Evolutionary conservation across 2,329 filamentous ascomycete genomes (phyloP), one percentile per base, ranked within the genome.

Genomic region (Sarocladium strictum): DNA sequence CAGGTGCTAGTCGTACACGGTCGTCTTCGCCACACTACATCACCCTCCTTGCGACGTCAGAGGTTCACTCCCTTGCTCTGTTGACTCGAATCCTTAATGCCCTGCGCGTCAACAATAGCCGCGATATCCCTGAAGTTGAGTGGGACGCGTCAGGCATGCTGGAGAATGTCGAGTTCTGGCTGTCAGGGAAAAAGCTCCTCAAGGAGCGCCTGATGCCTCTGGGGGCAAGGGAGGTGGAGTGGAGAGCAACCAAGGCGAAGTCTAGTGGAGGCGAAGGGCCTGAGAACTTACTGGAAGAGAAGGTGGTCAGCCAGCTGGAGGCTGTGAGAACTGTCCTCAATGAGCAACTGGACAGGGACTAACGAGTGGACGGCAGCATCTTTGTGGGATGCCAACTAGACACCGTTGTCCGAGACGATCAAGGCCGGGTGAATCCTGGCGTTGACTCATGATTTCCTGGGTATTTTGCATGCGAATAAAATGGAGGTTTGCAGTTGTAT

Each of bases 141-240:
- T 96, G 90, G 85, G 90, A 97, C 64, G 77, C 81, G 12, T 76
- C 78, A 1, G 76, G 77, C 1, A 79, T 95, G 47, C 79, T 87
- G 59, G 92, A 96, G 66, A 90, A 94, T 62, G 82, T 95, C 4
- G 90, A 96, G 60, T 89, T 88, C 60, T 90, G 90, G 78, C 72
- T 97, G 33, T 79, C 83, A 26, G 85, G 85, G 53, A 79, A 84
- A 56, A 83, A 83, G 60, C 73, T 86, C 54, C 73, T 97, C 55
- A 79, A 86, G 53, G 85, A 90, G 59, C 78, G 88, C 26, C 80
- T 96, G 49, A 76, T 92, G 52, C 84, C 91, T 0, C 77, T 88
- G 19, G 89, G 83, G 26, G 80, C 86, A 62, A 81, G 86, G 58
- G 91, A 96, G 70, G 75, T 80, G 41, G 85, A 85, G 59, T 85